Evolutionary conservation across 1,139 yeast genomes (phyloP).

Genomic region (Taiozyma sp.): DNA sequence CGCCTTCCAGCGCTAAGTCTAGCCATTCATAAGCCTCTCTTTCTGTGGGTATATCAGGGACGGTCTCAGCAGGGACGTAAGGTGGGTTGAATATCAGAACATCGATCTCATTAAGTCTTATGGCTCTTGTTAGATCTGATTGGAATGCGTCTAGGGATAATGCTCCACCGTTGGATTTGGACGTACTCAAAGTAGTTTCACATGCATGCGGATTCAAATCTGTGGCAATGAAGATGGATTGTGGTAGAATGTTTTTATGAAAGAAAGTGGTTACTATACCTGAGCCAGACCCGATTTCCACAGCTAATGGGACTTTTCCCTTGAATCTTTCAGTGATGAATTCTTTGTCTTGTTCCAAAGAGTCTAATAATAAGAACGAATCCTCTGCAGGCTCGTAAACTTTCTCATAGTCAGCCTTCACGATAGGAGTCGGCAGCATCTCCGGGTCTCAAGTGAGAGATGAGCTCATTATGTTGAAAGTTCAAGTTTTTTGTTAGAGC

Average conservation of each 20-base stretch:
- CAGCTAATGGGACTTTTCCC: slow-evolving; percentile 44
- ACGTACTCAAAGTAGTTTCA: slow-evolving; percentile 46
- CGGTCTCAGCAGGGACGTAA: slow-evolving; percentile 80
- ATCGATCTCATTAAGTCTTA: slow-evolving; percentile 52
- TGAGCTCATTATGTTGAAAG: not conserved
- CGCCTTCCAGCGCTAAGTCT: slow-evolving; percentile 87
- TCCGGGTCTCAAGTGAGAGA: not conserved
- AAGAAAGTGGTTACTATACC: slow-evolving; percentile 83
- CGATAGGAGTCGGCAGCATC: slow-evolving; percentile 57
- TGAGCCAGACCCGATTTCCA: slow-evolving; percentile 92
- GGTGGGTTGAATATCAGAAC: slow-evolving; percentile 89
- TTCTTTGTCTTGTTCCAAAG: slow-evolving; percentile 56
- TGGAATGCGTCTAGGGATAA: slow-evolving; percentile 50
- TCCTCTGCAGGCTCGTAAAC: slow-evolving; percentile 97
- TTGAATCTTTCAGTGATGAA: slow-evolving; percentile 32
- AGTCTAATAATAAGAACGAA: slow-evolving; percentile 75
- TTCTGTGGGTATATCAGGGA: slow-evolving; percentile 44
- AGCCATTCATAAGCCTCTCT: slow-evolving; percentile 61
- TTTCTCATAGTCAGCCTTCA: slow-evolving; percentile 39
- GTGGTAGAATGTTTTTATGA: slow-evolving; percentile 44
- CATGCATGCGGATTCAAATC: slow-evolving; percentile 84
- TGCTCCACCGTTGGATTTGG: slow-evolving; percentile 39
- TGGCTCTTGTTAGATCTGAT: slow-evolving; percentile 48
- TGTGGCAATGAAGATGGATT: slow-evolving; percentile 56
- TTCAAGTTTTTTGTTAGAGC: not conserved